Base-by-base conservation (phyloP, 1,284 basidiomycete genomes). In the Agaricales sp. region DNA sequence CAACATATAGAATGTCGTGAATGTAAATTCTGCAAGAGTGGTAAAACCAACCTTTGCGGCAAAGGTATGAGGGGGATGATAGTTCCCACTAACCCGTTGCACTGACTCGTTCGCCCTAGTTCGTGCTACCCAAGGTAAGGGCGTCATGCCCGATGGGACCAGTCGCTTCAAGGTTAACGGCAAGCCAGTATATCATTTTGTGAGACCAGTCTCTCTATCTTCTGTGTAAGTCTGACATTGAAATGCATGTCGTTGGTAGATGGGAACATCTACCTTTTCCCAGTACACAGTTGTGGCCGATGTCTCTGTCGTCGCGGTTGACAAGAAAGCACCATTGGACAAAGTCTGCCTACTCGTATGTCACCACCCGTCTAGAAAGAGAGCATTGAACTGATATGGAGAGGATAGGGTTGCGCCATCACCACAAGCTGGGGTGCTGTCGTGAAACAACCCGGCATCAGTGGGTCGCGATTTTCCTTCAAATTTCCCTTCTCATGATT, bases 221-320 rank as follows among this genome's bases (percentile, higher is more conserved):
- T 6, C 14, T 41, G 21, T n/a, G n/a, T n/a, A n/a, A n/a, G n/a
- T n/a, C n/a, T n/a, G n/a, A n/a, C n/a, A n/a, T n/a, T n/a, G n/a
- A n/a, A n/a, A n/a, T n/a, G n/a, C n/a, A n/a, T n/a, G n/a, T n/a
- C 26, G 24, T 21, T 39, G 22, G 47, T 45, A 94, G 91, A 99
- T 99, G 96, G 95, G 95, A 45, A 92, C 87, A 19, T 97, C 94
- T 43, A 96, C 95, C 3, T 99, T 99, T 72, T 94, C 92, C 20
- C 94, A 99, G 67, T 99, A 99, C 74, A 99, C 96, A 11, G 96
- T 99, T 50, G 93, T 99, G 3, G 91, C 92, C 46, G 92, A 99
- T 61, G 93, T 93, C 54, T 98, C 94, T 25, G 89, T 99, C 19
- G 95, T 99, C 39, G 82, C 90, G 20, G 83, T 99, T 54, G 82